Evolutionary conservation across 1,139 yeast species (phyloP).

Genomic region (Suhomyces wounanorum): DNA sequence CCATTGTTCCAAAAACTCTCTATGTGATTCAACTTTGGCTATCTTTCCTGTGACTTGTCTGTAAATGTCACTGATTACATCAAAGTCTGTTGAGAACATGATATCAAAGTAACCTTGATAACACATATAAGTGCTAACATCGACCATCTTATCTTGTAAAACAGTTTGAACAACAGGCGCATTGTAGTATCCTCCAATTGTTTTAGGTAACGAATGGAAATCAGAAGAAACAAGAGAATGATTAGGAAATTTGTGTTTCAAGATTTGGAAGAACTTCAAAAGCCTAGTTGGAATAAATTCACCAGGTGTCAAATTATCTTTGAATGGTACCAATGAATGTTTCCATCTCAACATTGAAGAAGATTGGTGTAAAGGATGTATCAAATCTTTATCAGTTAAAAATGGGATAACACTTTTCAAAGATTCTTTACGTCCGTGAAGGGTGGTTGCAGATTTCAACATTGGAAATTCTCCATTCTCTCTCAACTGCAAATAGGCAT

Average conservation of each 20-base stretch:
- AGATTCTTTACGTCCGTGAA: constrained; percentile 26
- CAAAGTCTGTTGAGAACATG: constrained; percentile 83
- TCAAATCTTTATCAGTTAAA: constrained; percentile 29
- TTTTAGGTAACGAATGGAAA: constrained; percentile 63
- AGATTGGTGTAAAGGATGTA: constrained; percentile 47
- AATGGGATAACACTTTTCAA: constrained; percentile 36
- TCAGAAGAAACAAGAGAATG: constrained; percentile 76
- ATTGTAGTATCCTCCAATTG: constrained; percentile 62
- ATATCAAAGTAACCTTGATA: constrained; percentile 85
- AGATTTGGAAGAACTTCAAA: constrained; percentile 63
- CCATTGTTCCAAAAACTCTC: constrained; percentile 69
- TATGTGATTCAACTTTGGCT: constrained; percentile 58
- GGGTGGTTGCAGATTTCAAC: constrained; percentile 24
- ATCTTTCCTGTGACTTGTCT: constrained; percentile 64
- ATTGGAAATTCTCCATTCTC: constrained; percentile 46
- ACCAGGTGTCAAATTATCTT: constrained; percentile 69
- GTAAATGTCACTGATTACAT: constrained; percentile 62
- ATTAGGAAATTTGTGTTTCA: constrained; percentile 69
- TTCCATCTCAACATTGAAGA: constrained; percentile 31
- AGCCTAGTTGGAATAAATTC: constrained; percentile 83
- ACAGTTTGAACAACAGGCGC: constrained; percentile 87
- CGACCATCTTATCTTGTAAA: constrained; percentile 65
- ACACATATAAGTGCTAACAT: constrained; percentile 74
- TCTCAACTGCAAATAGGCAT: constrained; percentile 55
- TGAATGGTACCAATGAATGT: constrained; percentile 53